These are phyloP conservation scores for Komagataella mondaviorum DNA, from an alignment of 805 yeast genomes.

Conservation along the genomic window DNA sequence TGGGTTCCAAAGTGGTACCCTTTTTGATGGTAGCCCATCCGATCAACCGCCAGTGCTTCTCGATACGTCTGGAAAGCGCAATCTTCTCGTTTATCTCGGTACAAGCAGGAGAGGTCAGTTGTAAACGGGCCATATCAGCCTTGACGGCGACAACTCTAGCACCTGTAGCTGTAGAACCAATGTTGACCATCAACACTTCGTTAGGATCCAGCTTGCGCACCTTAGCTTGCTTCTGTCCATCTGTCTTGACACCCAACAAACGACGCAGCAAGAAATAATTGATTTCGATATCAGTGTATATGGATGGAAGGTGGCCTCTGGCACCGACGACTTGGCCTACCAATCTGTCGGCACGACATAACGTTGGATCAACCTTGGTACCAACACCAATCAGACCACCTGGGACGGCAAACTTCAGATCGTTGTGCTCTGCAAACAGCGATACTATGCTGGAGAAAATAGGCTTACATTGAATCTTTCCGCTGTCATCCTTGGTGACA, in stretches of 20 bases:
- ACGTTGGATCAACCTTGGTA: slow-evolving; percentile 95
- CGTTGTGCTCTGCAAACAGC: slow-evolving; percentile 94
- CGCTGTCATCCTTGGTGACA: slow-evolving; percentile 83
- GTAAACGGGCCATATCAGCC: slow-evolving; percentile 98
- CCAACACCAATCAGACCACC: slow-evolving; percentile 99
- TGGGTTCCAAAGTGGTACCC: slow-evolving; percentile 81
- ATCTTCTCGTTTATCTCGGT: slow-evolving; percentile 97
- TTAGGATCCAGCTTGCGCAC: slow-evolving; percentile 89
- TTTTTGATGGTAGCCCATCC: slow-evolving; percentile 99
- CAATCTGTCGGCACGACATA: slow-evolving; percentile 98
- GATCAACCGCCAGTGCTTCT: slow-evolving; percentile 98
- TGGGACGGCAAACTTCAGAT: slow-evolving; percentile 96
- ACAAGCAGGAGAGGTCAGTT: slow-evolving; percentile 96
- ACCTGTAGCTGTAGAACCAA: slow-evolving; percentile 98
- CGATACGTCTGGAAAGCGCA: slow-evolving; percentile 97
- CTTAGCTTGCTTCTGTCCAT: slow-evolving; percentile 93
- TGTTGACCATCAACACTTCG: slow-evolving; percentile 97
- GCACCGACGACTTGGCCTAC: slow-evolving; percentile 99
- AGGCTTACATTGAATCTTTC: slow-evolving; percentile 88
- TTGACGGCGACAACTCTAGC: slow-evolving; percentile 96
- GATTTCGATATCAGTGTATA: slow-evolving; percentile 94
- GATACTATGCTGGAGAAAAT: slow-evolving; percentile 90
- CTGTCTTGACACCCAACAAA: slow-evolving; percentile 95
- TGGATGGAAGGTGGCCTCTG: slow-evolving; percentile 88
- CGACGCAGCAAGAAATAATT: slow-evolving; percentile 94